These are phyloP conservation scores for Pneumocystis oryctolagi DNA, from an alignment of 1,139 yeast genomes.

Conservation along the genomic window DNA sequence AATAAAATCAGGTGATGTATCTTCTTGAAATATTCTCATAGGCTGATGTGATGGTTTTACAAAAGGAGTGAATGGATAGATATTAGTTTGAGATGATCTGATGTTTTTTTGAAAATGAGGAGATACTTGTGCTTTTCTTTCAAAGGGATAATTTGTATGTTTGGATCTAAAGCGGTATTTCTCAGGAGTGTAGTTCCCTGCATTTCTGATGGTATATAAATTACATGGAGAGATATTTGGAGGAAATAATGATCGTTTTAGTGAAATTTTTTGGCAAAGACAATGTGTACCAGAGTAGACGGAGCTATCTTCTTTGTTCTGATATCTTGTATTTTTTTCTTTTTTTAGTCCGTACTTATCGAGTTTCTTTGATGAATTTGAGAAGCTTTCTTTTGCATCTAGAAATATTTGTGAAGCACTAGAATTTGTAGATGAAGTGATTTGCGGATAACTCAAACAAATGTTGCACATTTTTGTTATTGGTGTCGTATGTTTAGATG, in stretches of 20 bases:
- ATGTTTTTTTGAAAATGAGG: background rate
- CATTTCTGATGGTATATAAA: background rate
- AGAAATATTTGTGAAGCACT: background rate
- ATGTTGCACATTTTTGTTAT: background rate
- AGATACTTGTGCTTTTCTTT: background rate
- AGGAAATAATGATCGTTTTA: background rate
- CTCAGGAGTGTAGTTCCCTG: background rate
- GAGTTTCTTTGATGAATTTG: background rate
- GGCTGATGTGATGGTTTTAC: background rate
- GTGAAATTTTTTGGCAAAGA: background rate
- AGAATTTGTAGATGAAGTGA: background rate
- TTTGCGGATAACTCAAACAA: background rate
- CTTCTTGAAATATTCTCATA: background rate
- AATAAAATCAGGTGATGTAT: background rate
- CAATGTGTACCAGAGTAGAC: background rate
- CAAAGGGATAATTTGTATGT: background rate
- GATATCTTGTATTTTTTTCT: background rate
- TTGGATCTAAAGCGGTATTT: background rate
- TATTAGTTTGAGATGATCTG: background rate
- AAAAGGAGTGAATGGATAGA: background rate
- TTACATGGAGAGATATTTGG: background rate
- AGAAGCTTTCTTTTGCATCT: background rate
- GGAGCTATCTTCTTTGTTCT: background rate
- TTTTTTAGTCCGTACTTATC: background rate
- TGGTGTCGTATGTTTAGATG: background rate